Conservation (phyloP, 1,284 basidiomycete genomes). For the Apiotrichum brassicae region DNA sequence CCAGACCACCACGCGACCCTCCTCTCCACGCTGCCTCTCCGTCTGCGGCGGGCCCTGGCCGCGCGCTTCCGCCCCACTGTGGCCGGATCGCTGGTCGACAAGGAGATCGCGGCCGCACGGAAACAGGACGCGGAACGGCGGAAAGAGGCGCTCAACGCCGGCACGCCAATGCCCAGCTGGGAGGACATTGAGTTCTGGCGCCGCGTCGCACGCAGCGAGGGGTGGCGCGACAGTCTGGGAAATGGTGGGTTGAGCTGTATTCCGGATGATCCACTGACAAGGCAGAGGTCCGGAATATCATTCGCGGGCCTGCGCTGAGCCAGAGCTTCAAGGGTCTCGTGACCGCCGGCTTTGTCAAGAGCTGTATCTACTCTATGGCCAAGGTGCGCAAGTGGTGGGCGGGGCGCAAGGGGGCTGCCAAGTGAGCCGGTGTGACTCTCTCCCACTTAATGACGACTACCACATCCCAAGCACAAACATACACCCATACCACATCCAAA, state of each 20-base stretch:
- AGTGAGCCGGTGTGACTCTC: background rate
- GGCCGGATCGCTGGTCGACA: conserved; percentile 14
- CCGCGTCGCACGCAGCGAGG: conserved; percentile 59
- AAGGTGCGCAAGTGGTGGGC: conserved; percentile 81
- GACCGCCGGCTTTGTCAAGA: conserved; percentile 74
- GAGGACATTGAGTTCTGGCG: conserved; percentile 73
- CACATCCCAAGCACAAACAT: background rate
- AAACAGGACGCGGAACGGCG: background rate
- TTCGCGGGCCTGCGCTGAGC: conserved; percentile 71
- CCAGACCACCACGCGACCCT: conserved; percentile 63
- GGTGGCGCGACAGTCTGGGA: conserved; percentile 55
- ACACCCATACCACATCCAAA: too few species aligned
- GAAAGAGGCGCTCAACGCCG: background rate
- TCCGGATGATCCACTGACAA: conserved; percentile 14
- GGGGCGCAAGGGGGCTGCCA: conserved; percentile 15
- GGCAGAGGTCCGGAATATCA: conserved; percentile 69
- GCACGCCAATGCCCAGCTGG: background rate
- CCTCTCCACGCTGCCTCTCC: conserved; percentile 66
- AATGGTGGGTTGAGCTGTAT: conserved; percentile 51
- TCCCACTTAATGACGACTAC: background rate
- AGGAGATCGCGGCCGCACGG: conserved; percentile 8
- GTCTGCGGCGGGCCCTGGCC: conserved; percentile 44
- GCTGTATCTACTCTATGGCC: conserved; percentile 62
- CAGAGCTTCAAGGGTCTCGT: conserved; percentile 81
- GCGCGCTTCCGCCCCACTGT: conserved; percentile 22